Percentiles rank a stretch among this genome's conserved stretches.
These are phyloP conservation scores for Kodamaea plutei DNA, from an alignment of 1,139 yeast species.

Conservation along the genomic window DNA sequence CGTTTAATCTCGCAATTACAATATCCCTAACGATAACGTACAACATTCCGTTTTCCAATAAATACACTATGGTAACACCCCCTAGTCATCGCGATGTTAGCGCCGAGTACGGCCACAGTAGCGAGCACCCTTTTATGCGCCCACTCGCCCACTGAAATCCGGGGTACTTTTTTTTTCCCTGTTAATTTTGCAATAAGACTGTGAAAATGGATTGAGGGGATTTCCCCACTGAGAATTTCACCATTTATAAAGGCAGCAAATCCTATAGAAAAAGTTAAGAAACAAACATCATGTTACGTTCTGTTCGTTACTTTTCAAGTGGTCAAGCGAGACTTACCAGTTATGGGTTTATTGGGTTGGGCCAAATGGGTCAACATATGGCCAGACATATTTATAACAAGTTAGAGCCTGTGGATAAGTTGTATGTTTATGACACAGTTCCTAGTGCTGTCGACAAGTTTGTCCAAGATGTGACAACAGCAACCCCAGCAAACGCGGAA, in stretches of 20 bases:
- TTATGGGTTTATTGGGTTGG: conserved; percentile 56
- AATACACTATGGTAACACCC: too few species aligned
- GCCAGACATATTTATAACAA: conserved; percentile 49
- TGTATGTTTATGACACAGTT: conserved; percentile 44
- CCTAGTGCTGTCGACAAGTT: conserved; percentile 28
- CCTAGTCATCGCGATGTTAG: too few species aligned
- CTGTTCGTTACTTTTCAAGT: conserved; percentile 21
- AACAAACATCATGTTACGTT: conserved; percentile 16
- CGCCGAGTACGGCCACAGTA: too few species aligned
- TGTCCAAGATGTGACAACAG: conserved; percentile 21
- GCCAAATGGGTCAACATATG: conserved; percentile 62
- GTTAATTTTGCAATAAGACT: too few species aligned
- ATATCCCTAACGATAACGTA: too few species aligned
- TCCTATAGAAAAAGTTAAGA: too few species aligned
- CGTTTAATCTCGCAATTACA: too few species aligned
- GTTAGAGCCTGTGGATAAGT: conserved; percentile 35
- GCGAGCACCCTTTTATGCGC: too few species aligned
- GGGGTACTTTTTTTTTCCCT: too few species aligned
- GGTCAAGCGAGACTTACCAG: conserved; percentile 18
- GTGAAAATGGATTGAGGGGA: conserved; percentile 3
- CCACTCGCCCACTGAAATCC: too few species aligned
- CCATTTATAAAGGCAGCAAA: neutral
- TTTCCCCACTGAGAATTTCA: conserved; percentile 2
- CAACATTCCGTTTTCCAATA: too few species aligned
- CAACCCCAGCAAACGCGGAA: conserved; percentile 21